Evolutionary conservation across 108 stramenopile genomes (phyloP).

Genomic region (Cylindrotheca closterium): DNA sequence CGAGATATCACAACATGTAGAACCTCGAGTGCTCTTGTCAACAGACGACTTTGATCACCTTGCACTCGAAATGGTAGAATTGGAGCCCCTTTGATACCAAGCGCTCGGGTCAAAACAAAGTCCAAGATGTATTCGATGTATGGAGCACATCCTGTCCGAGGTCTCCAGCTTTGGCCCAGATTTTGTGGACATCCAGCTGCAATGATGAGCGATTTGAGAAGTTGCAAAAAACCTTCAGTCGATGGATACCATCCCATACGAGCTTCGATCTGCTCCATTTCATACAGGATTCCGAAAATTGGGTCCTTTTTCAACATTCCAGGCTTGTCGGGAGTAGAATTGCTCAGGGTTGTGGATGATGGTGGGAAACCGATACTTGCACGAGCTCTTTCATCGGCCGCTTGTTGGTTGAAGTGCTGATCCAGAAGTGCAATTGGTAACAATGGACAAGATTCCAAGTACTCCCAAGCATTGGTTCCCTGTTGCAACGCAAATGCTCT

Average conservation of each 20-base stretch:
- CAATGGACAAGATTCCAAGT: conserved; percentile 69
- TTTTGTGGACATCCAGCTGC: conserved; percentile 60
- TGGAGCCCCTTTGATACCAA: conserved; percentile 32
- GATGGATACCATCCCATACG: conserved; percentile 65
- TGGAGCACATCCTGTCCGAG: conserved; percentile 70
- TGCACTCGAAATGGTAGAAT: conserved; percentile 48
- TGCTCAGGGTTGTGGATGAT: conserved; percentile 37
- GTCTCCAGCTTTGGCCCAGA: conserved; percentile 67
- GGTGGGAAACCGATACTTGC: conserved; percentile 39
- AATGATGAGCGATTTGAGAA: conserved; percentile 64
- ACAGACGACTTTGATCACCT: conserved; percentile 59
- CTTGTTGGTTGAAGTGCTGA: conserved; percentile 34
- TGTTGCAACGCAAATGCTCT: conserved; percentile 26
- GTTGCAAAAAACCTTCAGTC: conserved; percentile 76
- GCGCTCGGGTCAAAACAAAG: conserved; percentile 69
- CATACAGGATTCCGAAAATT: conserved; percentile 69
- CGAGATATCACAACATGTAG: conserved; percentile 62
- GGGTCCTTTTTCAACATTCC: conserved; percentile 35
- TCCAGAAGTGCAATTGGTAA: conserved; percentile 63
- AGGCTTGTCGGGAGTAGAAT: conserved; percentile 5
- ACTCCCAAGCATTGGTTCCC: conserved; percentile 66
- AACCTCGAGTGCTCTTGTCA: conserved; percentile 66
- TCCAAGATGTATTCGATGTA: conserved; percentile 78
- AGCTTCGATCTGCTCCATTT: conserved; percentile 80
- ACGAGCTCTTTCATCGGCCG: conserved; percentile 1